Evolutionary conservation across 495 filamentous ascomycete genomes (phyloP), one percentile per base, ranked within the genome.

Genomic region (Xanthoparmelia taractica): DNA sequence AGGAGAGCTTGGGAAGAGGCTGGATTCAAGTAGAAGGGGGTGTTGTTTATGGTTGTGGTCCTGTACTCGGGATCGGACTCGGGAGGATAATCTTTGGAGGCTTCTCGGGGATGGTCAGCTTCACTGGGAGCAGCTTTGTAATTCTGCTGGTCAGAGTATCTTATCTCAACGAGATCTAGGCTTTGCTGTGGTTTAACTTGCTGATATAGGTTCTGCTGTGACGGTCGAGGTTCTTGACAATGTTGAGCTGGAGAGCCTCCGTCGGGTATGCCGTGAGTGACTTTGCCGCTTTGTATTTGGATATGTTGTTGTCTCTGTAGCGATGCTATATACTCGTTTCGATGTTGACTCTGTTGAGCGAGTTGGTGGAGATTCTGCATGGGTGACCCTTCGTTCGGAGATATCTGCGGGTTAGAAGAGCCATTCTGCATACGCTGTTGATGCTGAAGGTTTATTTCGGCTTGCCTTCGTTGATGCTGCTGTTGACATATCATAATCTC

Each of bases 121-220:
- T 80, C 77, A 55, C 77, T 77, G 41, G 75, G 70, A 20, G 74
- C 67, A 29, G 64, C 71, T 73, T 80, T 82, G 73, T 69, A 79
- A 61, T 72, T 72, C 66, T 78, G 82, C 69, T 57, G 65, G 59
- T 85, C 80, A 57, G 84, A 82, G 17, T 77, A 75, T 70, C 80
- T 79, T 64, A 87, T 82, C 60, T 87, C 83, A 8, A 80, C 80
- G 43, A 80, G 65, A 0, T 81, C 81, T 67, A n/a, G n/a, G n/a
- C n/a, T n/a, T n/a, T 74, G 74, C 57, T 78, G 75, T 29, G 73
- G 55, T 29, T 71, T 74, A 67, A 73, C 65, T 40, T 77, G 74
- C 34, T 71, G 41, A 38, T 52, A 36, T 3, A n/a, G 31, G 48
- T 58, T 37, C 23, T 40, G 38, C 25, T 40, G 47, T 27, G 29